Base-by-base conservation (phyloP, 768 basidiomycete genomes). In the Naganishia kalamii region DNA sequence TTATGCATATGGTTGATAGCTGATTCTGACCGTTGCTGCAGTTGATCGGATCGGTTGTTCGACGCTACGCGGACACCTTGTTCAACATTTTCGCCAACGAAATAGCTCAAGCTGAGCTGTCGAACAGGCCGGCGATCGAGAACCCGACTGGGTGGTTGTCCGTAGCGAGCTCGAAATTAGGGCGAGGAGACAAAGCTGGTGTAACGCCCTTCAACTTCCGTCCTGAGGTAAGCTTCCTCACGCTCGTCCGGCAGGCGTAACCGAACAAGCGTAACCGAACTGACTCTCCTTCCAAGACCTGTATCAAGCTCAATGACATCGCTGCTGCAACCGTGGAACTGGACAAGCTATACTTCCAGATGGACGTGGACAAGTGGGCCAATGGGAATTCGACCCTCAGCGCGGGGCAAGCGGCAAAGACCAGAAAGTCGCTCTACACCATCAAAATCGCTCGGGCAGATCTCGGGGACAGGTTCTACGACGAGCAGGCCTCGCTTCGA, bases 241-340 rank as follows among this genome's bases (percentile, higher is more conserved):
- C n/a, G n/a, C n/a, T 10, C 25, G 23, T 40, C 32, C 1, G 29
- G 10, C n/a, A n/a, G n/a, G n/a, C n/a, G n/a, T n/a, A n/a, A n/a
- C n/a, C n/a, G 11, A n/a, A 44, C 13, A 32, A 13, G 1, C 37
- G 44, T 8, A 64, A 47, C 21, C 5, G n/a, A 44, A 41, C 54
- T 63, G 66, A 23, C 60, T 25, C 46, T 2, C 35, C 12, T 52
- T 32, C 13, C 25, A 71, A 94, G 80, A 92, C 91, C 0, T 97
- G 93, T 73, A 90, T 99, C 75, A 97, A 97, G 81, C 83, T 98
- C 57, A 99, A 99, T 81, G 97, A 97, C 77, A 86, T 98, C 68
- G 92, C 93, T 71, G 88, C 90, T 12, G 92, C 93, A 1, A 85
- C 92, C 32, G 85, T 85, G 66, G 82, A 96, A 50, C 83, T 99